These are phyloP conservation scores for Phytophthora sansomeana DNA, from an alignment of 352 stramenopile species.

Conservation along the genomic window DNA sequence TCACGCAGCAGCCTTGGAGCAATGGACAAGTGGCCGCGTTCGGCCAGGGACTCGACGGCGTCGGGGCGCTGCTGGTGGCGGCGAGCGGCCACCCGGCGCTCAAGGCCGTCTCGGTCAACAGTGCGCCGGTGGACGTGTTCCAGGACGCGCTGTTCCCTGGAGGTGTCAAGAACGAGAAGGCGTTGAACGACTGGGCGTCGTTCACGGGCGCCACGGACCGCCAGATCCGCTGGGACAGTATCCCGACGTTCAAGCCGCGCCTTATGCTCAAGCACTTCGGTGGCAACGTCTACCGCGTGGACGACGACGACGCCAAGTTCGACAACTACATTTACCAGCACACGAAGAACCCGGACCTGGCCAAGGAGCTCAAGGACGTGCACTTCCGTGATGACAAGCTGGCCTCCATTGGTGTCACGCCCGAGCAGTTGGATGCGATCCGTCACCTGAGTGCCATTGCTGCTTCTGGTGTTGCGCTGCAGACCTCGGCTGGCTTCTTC, in stretches of 20 bases:
- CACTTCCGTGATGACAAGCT: conserved; percentile 76
- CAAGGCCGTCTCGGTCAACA: conserved; percentile 79
- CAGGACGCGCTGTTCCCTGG: conserved; percentile 77
- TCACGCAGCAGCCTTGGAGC: conserved; percentile 80
- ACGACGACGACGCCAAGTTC: conserved; percentile 73
- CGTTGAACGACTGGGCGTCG: conserved; percentile 64
- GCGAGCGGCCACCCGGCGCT: conserved; percentile 69
- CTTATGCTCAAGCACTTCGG: conserved; percentile 90
- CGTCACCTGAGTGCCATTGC: conserved; percentile 70
- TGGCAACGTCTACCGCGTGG: conserved; percentile 83
- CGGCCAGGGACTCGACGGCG: conserved; percentile 77
- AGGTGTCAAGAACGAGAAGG: conserved; percentile 80
- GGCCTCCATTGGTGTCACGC: conserved; percentile 45
- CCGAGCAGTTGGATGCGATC: conserved; percentile 60
- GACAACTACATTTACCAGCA: conserved; percentile 73
- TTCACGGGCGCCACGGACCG: conserved; percentile 82
- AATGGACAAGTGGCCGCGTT: conserved; percentile 80
- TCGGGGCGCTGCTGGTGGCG: conserved; percentile 69
- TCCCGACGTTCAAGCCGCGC: conserved; percentile 78
- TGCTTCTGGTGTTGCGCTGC: conserved; percentile 71
- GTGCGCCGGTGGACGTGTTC: conserved; percentile 75
- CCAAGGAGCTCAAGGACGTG: conserved; percentile 54
- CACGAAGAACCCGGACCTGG: conserved; percentile 64
- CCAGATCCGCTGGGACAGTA: conserved; percentile 76
- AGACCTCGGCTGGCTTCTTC: conserved; percentile 80